Base-by-base conservation (phyloP, 805 yeast genomes). In the Starmera pachycereana region DNA sequence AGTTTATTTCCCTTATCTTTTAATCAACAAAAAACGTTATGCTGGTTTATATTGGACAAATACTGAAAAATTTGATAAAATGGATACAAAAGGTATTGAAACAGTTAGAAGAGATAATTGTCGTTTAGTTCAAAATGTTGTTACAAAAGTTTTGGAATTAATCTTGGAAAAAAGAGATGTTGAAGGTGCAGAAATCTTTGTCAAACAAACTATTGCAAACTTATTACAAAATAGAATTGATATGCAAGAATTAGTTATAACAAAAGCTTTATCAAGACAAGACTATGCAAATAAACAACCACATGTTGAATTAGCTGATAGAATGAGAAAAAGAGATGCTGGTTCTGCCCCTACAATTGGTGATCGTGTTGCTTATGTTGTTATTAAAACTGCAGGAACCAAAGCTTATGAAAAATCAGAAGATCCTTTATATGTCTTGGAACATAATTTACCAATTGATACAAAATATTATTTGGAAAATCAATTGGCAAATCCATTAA, bases 21-120 rank as follows among this genome's bases (percentile, higher is more conserved):
- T 92, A 57, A 92, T 92, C 57, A 92, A 90, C 66, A 92, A 92
- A 62, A 92, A 92, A 63, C 74, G 99, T 60, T 92, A 92, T 56
- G 99, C 98, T 2, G 99, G 99, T 0, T 67, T 92, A 35, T 90
- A 80, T 56, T 92, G 98, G 98, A 92, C 98, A 0, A 74, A 76
- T 36, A 81, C 97, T 0, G 77, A 85, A n/a, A 86, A 85, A 47
- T 86, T 76, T 53, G 98, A 94, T 60, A 92, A 92, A 62, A 81
- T 92, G 88, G 99, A 92, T 59, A 90, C 97, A 29, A 92, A 92
- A 56, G 99, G 99, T 60, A 82, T 92, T 45, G 99, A 95, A 54
- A 92, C 98, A 0, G 99, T 92, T 34, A 79, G 99, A 61, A 78
- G 99, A 69, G 99, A 92, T 57, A 94, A 95, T 48, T 92, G 99